Percentiles rank a stretch among this genome's conserved stretches.
Evolutionary conservation across 2,329 filamentous ascomycete genomes (phyloP).

Genomic region (Didymella segeticola): DNA sequence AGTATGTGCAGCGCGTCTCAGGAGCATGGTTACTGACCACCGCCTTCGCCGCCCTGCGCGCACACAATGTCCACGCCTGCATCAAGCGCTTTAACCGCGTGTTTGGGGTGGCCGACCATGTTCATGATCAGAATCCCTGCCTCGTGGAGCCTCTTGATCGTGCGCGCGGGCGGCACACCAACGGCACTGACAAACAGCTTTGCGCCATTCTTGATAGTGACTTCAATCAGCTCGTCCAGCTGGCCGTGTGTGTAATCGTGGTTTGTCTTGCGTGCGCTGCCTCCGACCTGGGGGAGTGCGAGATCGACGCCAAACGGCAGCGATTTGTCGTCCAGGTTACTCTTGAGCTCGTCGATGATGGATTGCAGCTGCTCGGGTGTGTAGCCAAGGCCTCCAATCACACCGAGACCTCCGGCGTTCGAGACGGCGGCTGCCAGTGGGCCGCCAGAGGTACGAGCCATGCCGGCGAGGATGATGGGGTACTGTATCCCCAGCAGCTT

Average conservation of each 20-base stretch:
- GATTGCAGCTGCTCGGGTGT: conserved; percentile 73
- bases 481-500: conserved; percentile 81
- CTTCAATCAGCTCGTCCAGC: conserved; percentile 85
- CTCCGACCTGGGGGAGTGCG: conserved; percentile 87
- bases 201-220: conserved; percentile 84
- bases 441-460: conserved; percentile 74
- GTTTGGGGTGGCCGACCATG: conserved; percentile 93
- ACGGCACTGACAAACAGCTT: conserved; percentile 87
- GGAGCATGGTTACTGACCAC: conserved; percentile 54
- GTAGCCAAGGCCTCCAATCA: conserved; percentile 56
- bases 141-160: conserved; percentile 78
- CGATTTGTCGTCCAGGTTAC: conserved; percentile 67
- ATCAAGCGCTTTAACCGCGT: conserved; percentile 86
- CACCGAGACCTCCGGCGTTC: conserved; percentile 81
- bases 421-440: conserved; percentile 59
- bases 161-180: conserved; percentile 76
- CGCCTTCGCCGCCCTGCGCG: conserved; percentile 90
- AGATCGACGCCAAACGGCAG: conserved; percentile 92
- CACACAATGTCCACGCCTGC: conserved; percentile 90
- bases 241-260: conserved; percentile 94
- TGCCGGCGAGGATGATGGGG: conserved; percentile 90
- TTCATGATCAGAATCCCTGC: conserved; percentile 91
- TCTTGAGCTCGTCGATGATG: conserved; percentile 87
- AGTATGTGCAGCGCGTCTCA: background rate
- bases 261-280: conserved; percentile 84